A percentile compares a stretch with the other conserved stretches of the same genome.
These are phyloP conservation scores for Candida glaebosa DNA, from an alignment of 805 yeast genomes.

Conservation along the genomic window DNA sequence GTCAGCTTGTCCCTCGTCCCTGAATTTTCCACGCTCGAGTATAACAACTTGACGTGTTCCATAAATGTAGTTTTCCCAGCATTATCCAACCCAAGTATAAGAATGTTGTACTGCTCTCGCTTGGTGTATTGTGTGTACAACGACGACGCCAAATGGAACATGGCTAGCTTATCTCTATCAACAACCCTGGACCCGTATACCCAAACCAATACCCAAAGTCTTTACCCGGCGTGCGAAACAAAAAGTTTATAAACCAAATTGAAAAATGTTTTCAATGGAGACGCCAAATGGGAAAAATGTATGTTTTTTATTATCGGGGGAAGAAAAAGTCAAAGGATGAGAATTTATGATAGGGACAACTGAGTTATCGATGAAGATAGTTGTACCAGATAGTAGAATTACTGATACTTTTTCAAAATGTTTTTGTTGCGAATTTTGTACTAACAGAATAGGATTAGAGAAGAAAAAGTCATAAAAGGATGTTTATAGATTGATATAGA, in stretches of 20 bases:
- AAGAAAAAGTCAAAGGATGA: conserved; percentile 12
- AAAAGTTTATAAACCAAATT: too few relatives aligned
- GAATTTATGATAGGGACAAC: conserved; percentile 25
- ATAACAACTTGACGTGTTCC: conserved; percentile 38
- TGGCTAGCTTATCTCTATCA: too few relatives aligned
- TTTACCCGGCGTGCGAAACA: not conserved
- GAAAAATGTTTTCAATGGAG: too few relatives aligned
- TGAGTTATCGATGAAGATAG: conserved; percentile 21
- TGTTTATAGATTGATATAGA: too few relatives aligned
- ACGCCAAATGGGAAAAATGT: too few relatives aligned
- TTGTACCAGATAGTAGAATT: conserved; percentile 24
- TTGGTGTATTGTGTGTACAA: conserved; percentile 43
- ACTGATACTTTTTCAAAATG: conserved; percentile 7
- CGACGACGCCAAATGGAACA: conserved; percentile 45
- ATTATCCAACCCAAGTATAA: conserved; percentile 88
- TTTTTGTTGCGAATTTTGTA: not conserved
- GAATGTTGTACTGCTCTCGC: conserved; percentile 43
- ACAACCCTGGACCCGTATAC: too few relatives aligned
- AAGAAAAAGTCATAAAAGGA: too few relatives aligned
- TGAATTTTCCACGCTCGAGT: conserved; percentile 14
- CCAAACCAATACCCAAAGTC: too few relatives aligned
- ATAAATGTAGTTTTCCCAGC: conserved; percentile 80
- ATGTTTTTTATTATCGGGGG: too few relatives aligned
- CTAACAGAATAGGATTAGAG: too few relatives aligned
- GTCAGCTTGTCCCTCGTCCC: conserved; percentile 15